phyloP scores from a whole-genome alignment of 208 protist genomes.

The Acanthamoeba culbertsoni region DNA sequence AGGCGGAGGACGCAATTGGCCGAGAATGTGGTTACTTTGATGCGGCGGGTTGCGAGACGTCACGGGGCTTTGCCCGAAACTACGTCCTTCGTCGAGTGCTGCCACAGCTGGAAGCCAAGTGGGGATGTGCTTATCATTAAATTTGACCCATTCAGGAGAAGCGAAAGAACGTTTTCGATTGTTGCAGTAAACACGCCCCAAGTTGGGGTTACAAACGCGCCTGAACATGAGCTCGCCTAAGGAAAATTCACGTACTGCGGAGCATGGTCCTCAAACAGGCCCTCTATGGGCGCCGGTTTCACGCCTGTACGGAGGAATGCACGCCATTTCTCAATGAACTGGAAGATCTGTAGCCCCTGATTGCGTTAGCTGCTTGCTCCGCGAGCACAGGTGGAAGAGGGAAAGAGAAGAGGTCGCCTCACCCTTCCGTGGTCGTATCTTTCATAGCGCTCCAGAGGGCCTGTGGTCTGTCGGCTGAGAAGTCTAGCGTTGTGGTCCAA shows the following conservation, averaged over 20 bases:
- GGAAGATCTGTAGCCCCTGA: neutral
- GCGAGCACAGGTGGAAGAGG: neutral
- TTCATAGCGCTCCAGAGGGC: neutral
- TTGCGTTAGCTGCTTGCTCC: neutral
- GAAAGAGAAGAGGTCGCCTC: neutral
- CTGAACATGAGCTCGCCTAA: too few species aligned
- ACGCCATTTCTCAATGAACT: neutral
- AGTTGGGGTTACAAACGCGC: too few species aligned
- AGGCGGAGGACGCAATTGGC: neutral
- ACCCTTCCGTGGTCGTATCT: neutral
- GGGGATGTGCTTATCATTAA: neutral
- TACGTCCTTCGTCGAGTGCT: neutral
- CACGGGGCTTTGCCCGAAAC: neutral
- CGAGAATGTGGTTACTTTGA: conserved; percentile 24
- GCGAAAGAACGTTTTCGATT: too few species aligned
- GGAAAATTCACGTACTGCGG: too few species aligned
- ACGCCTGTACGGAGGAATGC: neutral
- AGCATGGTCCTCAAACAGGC: too few species aligned
- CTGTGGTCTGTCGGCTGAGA: neutral
- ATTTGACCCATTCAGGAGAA: too few species aligned
- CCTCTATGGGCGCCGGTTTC: neutral
- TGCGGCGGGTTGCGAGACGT: neutral
- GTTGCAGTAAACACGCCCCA: too few species aligned
- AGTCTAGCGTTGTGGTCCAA: neutral
- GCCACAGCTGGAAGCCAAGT: neutral